phyloP scores from a whole-genome alignment of 176 grass and related monocot species.

The Alopecurus myosuroides region DNA sequence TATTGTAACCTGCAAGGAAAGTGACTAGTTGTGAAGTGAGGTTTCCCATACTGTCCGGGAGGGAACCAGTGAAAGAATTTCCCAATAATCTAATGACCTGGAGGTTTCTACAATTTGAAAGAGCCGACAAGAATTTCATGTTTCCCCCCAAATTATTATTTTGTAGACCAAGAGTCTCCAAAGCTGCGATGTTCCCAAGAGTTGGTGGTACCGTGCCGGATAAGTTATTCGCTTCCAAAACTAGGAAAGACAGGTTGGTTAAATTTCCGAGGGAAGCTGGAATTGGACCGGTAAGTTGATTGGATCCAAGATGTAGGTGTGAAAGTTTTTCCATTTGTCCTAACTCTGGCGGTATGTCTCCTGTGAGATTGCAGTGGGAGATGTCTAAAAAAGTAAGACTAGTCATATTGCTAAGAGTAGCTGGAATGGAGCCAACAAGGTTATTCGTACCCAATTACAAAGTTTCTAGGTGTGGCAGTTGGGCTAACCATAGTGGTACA shows the following conservation, averaged over 20 bases:
- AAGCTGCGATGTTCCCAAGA: not conserved
- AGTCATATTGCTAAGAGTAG: not conserved
- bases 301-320: rapidly evolving
- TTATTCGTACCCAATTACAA: not conserved
- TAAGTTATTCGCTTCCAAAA: not conserved
- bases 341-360: not conserved
- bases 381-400: rapidly evolving
- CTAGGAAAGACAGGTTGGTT: not conserved
- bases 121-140: not conserved
- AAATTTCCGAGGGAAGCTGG: not conserved
- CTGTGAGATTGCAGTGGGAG: rapidly evolving
- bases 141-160: not conserved
- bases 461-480: not conserved
- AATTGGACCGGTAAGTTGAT: not conserved
- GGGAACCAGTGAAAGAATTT: not conserved
- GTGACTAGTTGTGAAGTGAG: not conserved
- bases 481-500: not conserved
- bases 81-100: rapidly evolving
- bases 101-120: not conserved
- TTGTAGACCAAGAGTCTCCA: rapidly evolving
- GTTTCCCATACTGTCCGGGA: not conserved
- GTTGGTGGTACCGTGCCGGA: not conserved
- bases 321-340: not conserved
- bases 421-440: not conserved
- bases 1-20: not conserved